Evolutionary conservation across 352 stramenopile species (phyloP).

Genomic region (Thraustochytrium striatum): DNA sequence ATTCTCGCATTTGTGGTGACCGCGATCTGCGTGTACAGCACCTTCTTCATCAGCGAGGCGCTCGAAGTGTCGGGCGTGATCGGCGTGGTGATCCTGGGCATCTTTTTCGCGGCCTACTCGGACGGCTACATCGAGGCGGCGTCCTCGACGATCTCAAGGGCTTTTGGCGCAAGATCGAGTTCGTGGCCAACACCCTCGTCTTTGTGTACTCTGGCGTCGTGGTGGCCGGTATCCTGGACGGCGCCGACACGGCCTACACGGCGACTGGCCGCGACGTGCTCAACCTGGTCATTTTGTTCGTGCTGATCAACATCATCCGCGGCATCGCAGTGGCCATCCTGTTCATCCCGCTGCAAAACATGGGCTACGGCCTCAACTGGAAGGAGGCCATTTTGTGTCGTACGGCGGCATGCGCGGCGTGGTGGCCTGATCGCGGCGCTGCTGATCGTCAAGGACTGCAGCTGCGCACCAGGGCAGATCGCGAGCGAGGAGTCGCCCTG

Average conservation of each 20-base stretch:
- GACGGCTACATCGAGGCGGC: constrained; percentile 56
- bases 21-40: constrained; percentile 59
- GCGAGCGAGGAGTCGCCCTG: not conserved
- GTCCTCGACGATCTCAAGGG: constrained; percentile 60
- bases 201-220: constrained; percentile 63
- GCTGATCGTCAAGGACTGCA: too few species aligned
- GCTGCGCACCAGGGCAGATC: too few species aligned
- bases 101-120: constrained; percentile 59
- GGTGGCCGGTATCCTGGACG: constrained; percentile 54
- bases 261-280: not conserved
- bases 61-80: constrained; percentile 61
- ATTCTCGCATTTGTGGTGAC: constrained; percentile 61
- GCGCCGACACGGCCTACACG: not conserved
- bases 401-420: too few species aligned
- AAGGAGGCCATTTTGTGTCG: constrained; percentile 18
- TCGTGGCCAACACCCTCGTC: constrained; percentile 67
- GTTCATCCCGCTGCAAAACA: not conserved
- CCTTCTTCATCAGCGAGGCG: constrained; percentile 61
- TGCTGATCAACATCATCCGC: constrained; percentile 9
- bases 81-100: constrained; percentile 59
- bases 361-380: not conserved
- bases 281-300: constrained; percentile 17
- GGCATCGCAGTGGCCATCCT: not conserved
- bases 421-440: too few species aligned
- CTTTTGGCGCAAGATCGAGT: constrained; percentile 65